Evolutionary conservation across 495 filamentous ascomycete species (phyloP).

Genomic region (Annulohypoxylon stygium): DNA sequence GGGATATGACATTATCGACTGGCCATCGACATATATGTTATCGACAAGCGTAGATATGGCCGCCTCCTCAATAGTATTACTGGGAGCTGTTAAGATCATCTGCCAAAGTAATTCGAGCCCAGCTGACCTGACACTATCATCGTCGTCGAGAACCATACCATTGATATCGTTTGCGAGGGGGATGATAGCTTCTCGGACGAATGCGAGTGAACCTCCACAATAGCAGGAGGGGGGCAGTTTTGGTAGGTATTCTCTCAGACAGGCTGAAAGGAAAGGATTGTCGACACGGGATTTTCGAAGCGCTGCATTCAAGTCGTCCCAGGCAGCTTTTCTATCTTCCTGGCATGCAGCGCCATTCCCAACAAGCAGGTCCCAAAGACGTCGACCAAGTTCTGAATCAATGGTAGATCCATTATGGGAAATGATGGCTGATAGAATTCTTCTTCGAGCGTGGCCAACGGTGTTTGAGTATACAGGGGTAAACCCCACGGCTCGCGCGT

Average conservation of each 20-base stretch:
- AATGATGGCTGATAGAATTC: conserved; percentile 70
- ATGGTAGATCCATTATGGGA: conserved; percentile 70
- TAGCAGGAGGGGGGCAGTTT: conserved; percentile 72
- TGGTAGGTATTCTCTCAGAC: conserved; percentile 76
- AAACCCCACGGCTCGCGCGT: conserved; percentile 53
- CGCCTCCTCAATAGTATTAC: conserved; percentile 74
- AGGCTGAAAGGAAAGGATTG: conserved; percentile 75
- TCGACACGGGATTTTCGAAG: conserved; percentile 58
- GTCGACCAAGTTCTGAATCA: conserved; percentile 68
- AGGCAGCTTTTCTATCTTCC: conserved; percentile 70
- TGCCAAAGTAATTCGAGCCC: conserved; percentile 87
- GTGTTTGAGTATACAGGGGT: conserved; percentile 55
- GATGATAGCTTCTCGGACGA: conserved; percentile 66
- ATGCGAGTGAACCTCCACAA: conserved; percentile 74
- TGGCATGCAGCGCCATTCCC: conserved; percentile 67
- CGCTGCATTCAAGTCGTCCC: conserved; percentile 72
- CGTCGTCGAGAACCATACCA: conserved; percentile 60
- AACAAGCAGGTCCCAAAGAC: conserved; percentile 77
- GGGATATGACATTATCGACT: conserved; percentile 58
- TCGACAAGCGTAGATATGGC: conserved; percentile 77
- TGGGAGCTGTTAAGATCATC: conserved; percentile 78
- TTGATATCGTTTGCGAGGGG: conserved; percentile 56
- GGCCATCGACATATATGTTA: conserved; percentile 75
- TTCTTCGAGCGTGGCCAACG: conserved; percentile 65
- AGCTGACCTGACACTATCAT: conserved; percentile 56